phyloP scores from a whole-genome alignment of 2,329 filamentous ascomycete genomes.

The Colletotrichum aenigma region DNA sequence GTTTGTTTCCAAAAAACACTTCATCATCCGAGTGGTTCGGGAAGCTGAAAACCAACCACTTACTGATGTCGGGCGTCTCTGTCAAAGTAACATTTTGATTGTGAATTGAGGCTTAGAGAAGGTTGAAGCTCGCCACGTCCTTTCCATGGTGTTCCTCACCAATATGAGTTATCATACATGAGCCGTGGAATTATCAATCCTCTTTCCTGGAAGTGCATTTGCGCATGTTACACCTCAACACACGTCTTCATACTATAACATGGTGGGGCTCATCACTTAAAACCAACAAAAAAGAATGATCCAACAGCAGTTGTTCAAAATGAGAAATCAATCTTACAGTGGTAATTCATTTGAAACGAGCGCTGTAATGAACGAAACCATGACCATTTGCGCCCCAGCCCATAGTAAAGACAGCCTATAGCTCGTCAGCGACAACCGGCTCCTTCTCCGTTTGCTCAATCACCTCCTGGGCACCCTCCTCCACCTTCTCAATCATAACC shows the following conservation, averaged over 20 bases:
- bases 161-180: not conserved
- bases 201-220: not conserved
- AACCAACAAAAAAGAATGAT: not conserved
- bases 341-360: not conserved
- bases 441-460: slow-evolving; percentile 14
- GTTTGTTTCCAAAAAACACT: not conserved
- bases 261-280: not conserved
- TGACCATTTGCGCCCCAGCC: not conserved
- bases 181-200: not conserved
- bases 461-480: slow-evolving; percentile 8
- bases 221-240: not conserved
- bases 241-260: fast-evolving
- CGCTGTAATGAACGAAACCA: not conserved
- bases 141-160: fast-evolving
- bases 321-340: not conserved
- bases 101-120: fast-evolving
- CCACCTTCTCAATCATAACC: not conserved
- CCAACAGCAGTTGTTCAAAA: not conserved
- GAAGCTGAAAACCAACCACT: not conserved
- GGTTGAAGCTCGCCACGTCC: not conserved
- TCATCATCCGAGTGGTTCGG: not conserved
- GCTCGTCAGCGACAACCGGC: slow-evolving; percentile 17
- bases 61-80: not conserved
- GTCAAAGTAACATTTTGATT: not conserved
- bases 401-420: not conserved